Evolutionary conservation across 2,329 filamentous ascomycete species (phyloP).

Genomic region (Chaetomiaceae sp.): DNA sequence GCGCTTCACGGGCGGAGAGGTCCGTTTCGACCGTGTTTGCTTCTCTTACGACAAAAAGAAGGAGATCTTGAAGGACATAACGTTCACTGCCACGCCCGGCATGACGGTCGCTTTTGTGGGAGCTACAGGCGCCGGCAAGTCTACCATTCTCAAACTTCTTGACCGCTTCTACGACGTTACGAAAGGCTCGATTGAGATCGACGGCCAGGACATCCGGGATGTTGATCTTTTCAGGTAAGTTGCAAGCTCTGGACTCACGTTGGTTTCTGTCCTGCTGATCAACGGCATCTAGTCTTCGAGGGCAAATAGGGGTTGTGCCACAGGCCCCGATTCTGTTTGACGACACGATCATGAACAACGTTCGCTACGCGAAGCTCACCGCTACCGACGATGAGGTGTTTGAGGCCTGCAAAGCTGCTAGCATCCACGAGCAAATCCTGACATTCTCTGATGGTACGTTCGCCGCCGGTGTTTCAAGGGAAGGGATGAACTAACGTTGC

Average conservation of each 20-base stretch:
- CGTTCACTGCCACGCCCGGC: constrained; percentile 44
- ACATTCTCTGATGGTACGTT: constrained; percentile 43
- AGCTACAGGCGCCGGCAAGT: constrained; percentile 54
- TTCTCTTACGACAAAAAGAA: constrained; percentile 57
- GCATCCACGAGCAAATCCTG: constrained; percentile 53
- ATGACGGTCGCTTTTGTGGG: constrained; percentile 55
- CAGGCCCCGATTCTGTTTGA: constrained; percentile 52
- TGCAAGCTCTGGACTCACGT: background rate
- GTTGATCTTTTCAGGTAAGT: constrained; percentile 43
- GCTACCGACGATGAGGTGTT: constrained; percentile 51
- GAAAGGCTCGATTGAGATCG: constrained; percentile 46
- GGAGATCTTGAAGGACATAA: constrained; percentile 49
- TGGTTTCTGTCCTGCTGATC: constrained; percentile 15
- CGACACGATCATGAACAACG: constrained; percentile 54
- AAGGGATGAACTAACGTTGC: background rate
- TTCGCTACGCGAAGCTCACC: constrained; percentile 49
- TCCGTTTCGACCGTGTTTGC: constrained; percentile 48
- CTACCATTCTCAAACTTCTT: constrained; percentile 52
- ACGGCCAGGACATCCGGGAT: constrained; percentile 51
- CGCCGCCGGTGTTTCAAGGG: no score
- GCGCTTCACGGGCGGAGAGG: constrained; percentile 45
- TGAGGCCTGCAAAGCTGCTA: constrained; percentile 49
- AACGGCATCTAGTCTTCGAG: constrained; percentile 38
- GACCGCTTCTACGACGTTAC: constrained; percentile 54
- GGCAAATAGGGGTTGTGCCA: constrained; percentile 50